Evolutionary conservation across 805 yeast genomes (phyloP), one percentile per base, ranked within the genome.

Genomic region (Priceomyces castillae): DNA sequence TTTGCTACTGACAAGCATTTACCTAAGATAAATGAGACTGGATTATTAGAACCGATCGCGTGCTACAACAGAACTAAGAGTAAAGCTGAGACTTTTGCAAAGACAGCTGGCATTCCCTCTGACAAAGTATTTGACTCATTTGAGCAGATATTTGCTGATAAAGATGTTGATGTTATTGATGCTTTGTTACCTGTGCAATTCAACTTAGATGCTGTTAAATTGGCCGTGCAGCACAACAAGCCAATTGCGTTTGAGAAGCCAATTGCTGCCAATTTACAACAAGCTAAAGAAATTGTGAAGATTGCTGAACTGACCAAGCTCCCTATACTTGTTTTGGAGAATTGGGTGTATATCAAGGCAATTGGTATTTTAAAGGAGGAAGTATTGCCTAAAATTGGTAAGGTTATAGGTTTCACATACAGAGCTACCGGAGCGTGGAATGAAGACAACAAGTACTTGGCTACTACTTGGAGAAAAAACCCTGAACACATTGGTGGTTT

Each of bases 401-500:
- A 79, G 12, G 71, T 78, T 31, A 74, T 79, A 22, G 81, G 86
- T 1, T 86, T 86, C 65, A 80, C 86, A 6, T 86, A 84, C 63
- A 77, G 76, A 45, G 73, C 90, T 10, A 84, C 92, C 2, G 94
- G 94, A 20, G 78, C 88, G 7, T 86, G 82, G 71, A 75, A 78
- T 51, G 70, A 69, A 23, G 56, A 67, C 44, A 81, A 77, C 66
- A 79, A 83, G 58, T 86, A 85, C 57, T 59, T 81, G 46, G 62
- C 69, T 17, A 90, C 97, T 1, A 43, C 82, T 12, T 92, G 98
- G 98, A 84, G 97, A 75, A 80, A 77, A 60, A 74, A 82, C 38
- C 97, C 98, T 25, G 83, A 88, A 64, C 97, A 92, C 61, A 78
- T 90, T 52, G 98, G 98, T 42, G 97, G 97, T 0, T 90, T 74